Base-by-base conservation (phyloP, 306 rosid species). In the Abrus precatorius region DNA sequence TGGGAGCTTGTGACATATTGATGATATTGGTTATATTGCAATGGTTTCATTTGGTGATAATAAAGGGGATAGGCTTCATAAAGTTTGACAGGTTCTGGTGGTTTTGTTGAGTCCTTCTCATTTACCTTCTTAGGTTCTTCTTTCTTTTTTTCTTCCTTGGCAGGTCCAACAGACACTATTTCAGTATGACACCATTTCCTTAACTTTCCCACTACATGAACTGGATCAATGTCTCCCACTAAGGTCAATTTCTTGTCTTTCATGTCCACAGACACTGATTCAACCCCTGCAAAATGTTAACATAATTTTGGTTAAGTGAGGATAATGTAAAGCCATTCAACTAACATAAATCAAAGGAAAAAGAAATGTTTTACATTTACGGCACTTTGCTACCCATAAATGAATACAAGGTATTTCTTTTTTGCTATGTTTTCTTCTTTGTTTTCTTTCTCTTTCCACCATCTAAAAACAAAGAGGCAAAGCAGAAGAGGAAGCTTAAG, bases 241-340 rank as follows among this genome's bases (percentile, higher is more conserved):
- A 91, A 83, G 2, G 90, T 91, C 86, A 93, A 7, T 71, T 91
- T 91, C 83, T 72, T 62, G 74, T 87, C 89, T 74, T 89, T 87
- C 85, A 75, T 65, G 32, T 89, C 93, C 81, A 90, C 52, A 1
- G 86, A 77, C 13, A 89, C 82, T 30, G 96, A 89, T 5, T 82
- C 92, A 12, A 93, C 83, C 59, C 81, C 85, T 82, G 77, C 40
- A 74, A 55, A 30, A 4, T 0, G 34, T 20, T 20, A 20, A 49
- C 10, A 9, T 6, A 7, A 47, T 9, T 47, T 47, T 9, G 13
- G 9, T 47, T 0, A 9, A 6, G 49, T 20, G 20, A 20, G 0
- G 20, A 20, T 20, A 20, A 20, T 20, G 20, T 20, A 20, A 20
- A 20, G 20, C 20, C 20, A 20, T 20, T 20, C 20, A 20, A 20